Percentiles rank a stretch among this genome's conserved stretches.
Conservation (phyloP, 2,329 filamentous ascomycete species). For the Xylariales sp. region DNA sequence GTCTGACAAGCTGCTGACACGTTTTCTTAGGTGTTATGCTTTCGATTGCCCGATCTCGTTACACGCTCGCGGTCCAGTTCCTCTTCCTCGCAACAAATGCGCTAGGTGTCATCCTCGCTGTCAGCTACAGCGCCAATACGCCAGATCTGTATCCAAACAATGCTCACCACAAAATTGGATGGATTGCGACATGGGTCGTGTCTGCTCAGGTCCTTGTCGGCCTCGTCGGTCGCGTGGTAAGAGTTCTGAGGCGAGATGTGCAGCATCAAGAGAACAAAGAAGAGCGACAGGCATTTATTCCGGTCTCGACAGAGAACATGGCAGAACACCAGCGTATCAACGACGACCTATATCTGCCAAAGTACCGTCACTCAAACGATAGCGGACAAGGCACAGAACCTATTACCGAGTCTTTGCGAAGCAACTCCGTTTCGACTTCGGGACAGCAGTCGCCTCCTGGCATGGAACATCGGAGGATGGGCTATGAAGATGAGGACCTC, state of each 20-base stretch:
- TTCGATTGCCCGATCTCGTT: conserved; percentile 73
- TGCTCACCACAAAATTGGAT: conserved; percentile 83
- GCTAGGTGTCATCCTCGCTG: conserved; percentile 58
- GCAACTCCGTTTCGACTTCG: conserved; percentile 58
- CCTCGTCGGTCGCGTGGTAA: conserved; percentile 57
- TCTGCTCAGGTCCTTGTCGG: conserved; percentile 66
- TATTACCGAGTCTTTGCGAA: conserved; percentile 61
- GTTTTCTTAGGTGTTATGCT: conserved; percentile 70
- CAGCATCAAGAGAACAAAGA: conserved; percentile 20
- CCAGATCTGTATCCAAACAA: conserved; percentile 85
- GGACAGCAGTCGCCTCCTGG: conserved; percentile 38
- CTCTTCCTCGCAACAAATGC: conserved; percentile 60
- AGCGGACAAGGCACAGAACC: conserved; percentile 72
- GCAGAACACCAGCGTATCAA: conserved; percentile 45
- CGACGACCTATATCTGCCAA: conserved; percentile 24
- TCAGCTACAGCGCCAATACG: conserved; percentile 73
- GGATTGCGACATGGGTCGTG: conserved; percentile 72
- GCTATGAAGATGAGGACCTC: conserved; percentile 41
- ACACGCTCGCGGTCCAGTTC: conserved; percentile 66
- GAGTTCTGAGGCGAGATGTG: conserved; percentile 27
- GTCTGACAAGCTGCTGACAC: neutral
- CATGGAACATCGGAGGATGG: conserved; percentile 34
- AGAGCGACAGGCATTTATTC: conserved; percentile 58
- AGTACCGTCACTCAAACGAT: conserved; percentile 61
- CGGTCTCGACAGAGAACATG: conserved; percentile 53